phyloP scores from a whole-genome alignment of 1,284 basidiomycete genomes.

The Ustilago bromivora region DNA sequence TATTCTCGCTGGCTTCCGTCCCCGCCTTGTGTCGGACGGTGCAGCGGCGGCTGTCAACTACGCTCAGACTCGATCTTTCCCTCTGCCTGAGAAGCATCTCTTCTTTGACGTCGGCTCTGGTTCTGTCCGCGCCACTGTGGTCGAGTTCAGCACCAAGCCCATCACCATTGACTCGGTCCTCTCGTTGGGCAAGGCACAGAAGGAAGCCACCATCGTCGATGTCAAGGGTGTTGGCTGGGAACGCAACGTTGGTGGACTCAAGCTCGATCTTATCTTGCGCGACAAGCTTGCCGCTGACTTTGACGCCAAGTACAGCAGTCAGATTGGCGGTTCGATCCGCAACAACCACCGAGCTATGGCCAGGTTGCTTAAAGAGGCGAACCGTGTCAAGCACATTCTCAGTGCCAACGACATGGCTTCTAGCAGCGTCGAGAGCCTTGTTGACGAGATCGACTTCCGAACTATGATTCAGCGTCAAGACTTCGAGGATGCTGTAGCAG shows the following conservation, averaged over 20 bases:
- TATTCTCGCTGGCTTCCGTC: conserved; percentile 86
- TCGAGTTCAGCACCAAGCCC: conserved; percentile 75
- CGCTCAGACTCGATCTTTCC: conserved; percentile 91
- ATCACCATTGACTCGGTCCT: conserved; percentile 63
- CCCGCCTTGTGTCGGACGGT: conserved; percentile 90
- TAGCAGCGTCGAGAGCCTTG: conserved; percentile 84
- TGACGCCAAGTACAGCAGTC: conserved; percentile 74
- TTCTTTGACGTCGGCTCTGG: conserved; percentile 95
- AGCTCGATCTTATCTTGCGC: conserved; percentile 84
- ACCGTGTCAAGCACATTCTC: conserved; percentile 88
- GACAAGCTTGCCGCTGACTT: conserved; percentile 85
- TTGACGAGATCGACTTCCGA: conserved; percentile 90
- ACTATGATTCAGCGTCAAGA: conserved; percentile 80
- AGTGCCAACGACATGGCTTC: conserved; percentile 89
- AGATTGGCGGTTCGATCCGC: conserved; percentile 54
- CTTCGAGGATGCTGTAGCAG: conserved; percentile 76
- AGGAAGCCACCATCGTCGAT: conserved; percentile 79
- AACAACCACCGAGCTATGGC: conserved; percentile 86
- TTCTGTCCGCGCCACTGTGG: conserved; percentile 86
- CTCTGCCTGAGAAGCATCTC: conserved; percentile 80
- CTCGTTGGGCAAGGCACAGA: conserved; percentile 73
- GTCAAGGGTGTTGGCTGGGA: conserved; percentile 85
- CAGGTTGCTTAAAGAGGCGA: conserved; percentile 92
- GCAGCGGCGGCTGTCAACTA: conserved; percentile 75
- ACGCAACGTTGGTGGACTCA: conserved; percentile 80